phyloP scores from a whole-genome alignment of 2,329 filamentous ascomycete species.

The Botrytis porri region DNA sequence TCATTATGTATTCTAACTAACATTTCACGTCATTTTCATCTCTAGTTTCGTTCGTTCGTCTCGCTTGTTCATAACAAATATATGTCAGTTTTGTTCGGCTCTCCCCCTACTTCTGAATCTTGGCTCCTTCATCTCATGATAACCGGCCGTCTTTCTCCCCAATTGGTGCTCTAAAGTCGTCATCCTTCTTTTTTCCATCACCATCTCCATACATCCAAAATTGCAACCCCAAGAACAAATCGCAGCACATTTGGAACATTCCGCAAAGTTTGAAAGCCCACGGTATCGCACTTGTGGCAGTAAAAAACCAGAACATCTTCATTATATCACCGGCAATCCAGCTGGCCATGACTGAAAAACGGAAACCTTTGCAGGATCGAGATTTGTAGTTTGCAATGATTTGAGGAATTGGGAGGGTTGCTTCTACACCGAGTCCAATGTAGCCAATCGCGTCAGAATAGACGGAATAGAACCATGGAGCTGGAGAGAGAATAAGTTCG shows the following conservation, averaged over 20 bases:
- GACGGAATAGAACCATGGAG: conserved; percentile 54
- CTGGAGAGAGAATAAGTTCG: conserved; percentile 64
- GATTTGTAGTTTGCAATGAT: conserved; percentile 67
- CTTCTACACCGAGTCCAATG: conserved; percentile 74
- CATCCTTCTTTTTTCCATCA: conserved; percentile 27
- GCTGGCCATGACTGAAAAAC: conserved; percentile 69
- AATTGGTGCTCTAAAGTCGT: conserved; percentile 27
- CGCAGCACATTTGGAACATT: conserved; percentile 75
- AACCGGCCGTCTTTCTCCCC: conserved; percentile 36
- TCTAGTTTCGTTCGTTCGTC: background rate
- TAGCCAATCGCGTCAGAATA: conserved; percentile 71
- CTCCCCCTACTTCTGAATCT: background rate
- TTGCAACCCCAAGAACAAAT: conserved; percentile 70
- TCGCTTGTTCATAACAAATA: background rate
- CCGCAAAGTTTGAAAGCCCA: conserved; percentile 80
- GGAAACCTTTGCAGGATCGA: conserved; percentile 73
- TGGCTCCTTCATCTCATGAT: conserved; percentile 19
- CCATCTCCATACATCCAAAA: conserved; percentile 67
- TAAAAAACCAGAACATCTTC: conserved; percentile 88
- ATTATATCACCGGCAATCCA: conserved; percentile 80
- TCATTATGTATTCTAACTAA: background rate
- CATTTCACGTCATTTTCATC: background rate
- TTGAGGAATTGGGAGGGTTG: conserved; percentile 77
- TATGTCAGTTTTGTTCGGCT: background rate
- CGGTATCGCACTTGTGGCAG: conserved; percentile 65